phyloP scores from a whole-genome alignment of 1,284 basidiomycete genomes.

The Cronartium quercuum region DNA sequence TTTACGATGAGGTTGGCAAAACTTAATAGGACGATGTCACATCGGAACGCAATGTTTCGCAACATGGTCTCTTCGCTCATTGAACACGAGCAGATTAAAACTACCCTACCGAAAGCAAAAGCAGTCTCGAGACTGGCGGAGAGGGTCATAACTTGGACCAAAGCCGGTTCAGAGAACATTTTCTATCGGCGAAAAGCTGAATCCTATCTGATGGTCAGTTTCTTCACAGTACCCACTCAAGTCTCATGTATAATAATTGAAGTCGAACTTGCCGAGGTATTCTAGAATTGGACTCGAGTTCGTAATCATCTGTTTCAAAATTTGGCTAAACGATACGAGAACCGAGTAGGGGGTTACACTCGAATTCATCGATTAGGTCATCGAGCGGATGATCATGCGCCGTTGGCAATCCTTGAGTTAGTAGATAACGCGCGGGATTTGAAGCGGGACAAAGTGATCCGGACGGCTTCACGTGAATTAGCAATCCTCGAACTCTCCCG shows the following conservation, averaged over 20 bases:
- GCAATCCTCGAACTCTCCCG: conserved; percentile 15
- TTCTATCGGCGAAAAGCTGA: conserved; percentile 23
- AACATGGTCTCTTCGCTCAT: conserved; percentile 92
- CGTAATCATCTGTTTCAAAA: conserved; percentile 74
- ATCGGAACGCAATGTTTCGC: conserved; percentile 51
- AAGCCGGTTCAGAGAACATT: neutral
- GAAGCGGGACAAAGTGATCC: conserved; percentile 49
- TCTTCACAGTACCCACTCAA: conserved; percentile 38
- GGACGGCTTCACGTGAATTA: conserved; percentile 26
- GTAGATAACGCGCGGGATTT: conserved; percentile 90
- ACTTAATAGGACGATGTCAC: conserved; percentile 40
- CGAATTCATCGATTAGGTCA: conserved; percentile 84
- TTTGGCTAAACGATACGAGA: conserved; percentile 72
- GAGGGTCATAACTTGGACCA: conserved; percentile 58
- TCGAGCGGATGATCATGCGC: conserved; percentile 86
- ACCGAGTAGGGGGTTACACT: conserved; percentile 88
- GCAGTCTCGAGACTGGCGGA: conserved; percentile 86
- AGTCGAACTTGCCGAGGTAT: conserved; percentile 51
- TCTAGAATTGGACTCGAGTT: conserved; percentile 46
- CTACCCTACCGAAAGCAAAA: conserved; percentile 90
- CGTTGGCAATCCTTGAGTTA: conserved; percentile 81
- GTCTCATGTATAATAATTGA: conserved; percentile 5
- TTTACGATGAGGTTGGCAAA: conserved; percentile 31
- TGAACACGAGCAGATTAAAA: conserved; percentile 92
- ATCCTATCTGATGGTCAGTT: conserved; percentile 2